Evolutionary conservation across 1,284 basidiomycete genomes (phyloP).

Genomic region (Melampsora americana): DNA sequence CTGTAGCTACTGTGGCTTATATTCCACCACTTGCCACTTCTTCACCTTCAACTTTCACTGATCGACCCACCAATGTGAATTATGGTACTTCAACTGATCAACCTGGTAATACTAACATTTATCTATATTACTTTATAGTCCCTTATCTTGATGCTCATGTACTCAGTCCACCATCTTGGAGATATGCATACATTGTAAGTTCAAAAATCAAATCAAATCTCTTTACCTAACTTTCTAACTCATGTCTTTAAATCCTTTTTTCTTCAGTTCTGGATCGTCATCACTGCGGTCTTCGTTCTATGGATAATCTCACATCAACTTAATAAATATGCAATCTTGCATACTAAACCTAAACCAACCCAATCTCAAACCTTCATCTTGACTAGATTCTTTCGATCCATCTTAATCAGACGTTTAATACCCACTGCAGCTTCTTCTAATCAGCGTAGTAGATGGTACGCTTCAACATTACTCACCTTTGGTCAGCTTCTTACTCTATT

Average conservation of each 20-base stretch:
- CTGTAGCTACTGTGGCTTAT: conserved; percentile 28
- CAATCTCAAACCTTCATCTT: background rate
- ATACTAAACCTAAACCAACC: background rate
- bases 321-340: background rate
- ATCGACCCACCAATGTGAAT: conserved; percentile 5
- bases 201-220: background rate
- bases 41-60: conserved; percentile 19
- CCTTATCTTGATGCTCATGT: conserved; percentile 55
- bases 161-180: conserved; percentile 54
- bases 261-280: conserved; percentile 35
- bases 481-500: conserved; percentile 53
- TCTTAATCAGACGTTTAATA: conserved; percentile 20
- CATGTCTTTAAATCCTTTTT: background rate
- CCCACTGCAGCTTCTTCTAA: background rate
- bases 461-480: conserved; percentile 22
- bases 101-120: conserved; percentile 37
- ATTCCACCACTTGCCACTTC: conserved; percentile 31
- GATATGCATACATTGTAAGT: conserved; percentile 55
- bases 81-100: conserved; percentile 40
- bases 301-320: conserved; percentile 31
- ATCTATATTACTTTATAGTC: conserved; percentile 46
- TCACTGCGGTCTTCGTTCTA: background rate
- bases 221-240: conserved; percentile 1
- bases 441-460: conserved; percentile 21
- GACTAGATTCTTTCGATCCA: conserved; percentile 5